Evolutionary conservation across 2,329 filamentous ascomycete genomes (phyloP), one percentile per base, ranked within the genome.

Genomic region (Apiospora aurea): DNA sequence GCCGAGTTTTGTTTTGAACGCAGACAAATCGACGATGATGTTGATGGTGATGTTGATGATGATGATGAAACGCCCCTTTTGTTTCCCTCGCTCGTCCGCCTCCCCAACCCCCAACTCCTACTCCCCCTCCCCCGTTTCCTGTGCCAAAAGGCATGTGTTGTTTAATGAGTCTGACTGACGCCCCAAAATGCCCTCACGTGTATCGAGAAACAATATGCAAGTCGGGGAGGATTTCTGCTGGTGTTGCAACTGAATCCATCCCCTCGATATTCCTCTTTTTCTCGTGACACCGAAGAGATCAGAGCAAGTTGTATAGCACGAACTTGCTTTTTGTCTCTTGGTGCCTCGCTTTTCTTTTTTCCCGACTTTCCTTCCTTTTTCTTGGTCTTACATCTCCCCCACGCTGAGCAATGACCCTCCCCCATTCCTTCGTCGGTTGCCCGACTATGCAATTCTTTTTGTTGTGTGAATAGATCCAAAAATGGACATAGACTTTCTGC

Each of bases 401-500:
- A 13, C 57, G 57, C 34, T 41, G n/a, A 64, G 34, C 57, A 41
- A 41, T 64, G 57, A 64, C 34, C 29, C 53, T 29, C 26, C 3
- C 53, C 34, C 13, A 38, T 18, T 41, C 57, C 34, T 18, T 64
- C 57, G 57, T 29, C 57, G 57, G 57, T 64, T 29, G 57, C 57
- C 57, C 57, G 57, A 64, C 57, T 64, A 64, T 64, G 57, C 57
- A 64, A 64, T 64, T 64, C 57, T 64, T 61, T 29, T 61, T 64
- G 29, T 38, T 64, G 34, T 64, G 53, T 34, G 29, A 64, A 41
- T 64, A 64, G 3, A 64, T 21, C 57, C 57, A 64, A 64, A 11
- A 41, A 24, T n/a, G 57, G 57, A 61, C 34, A 38, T 38, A 61
- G 8, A 61, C 34, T 38, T 49, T n/a, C 34, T 41, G 29, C 21